phyloP scores from a whole-genome alignment of 2,329 filamentous ascomycete species.

The Orbilia oligospora region DNA sequence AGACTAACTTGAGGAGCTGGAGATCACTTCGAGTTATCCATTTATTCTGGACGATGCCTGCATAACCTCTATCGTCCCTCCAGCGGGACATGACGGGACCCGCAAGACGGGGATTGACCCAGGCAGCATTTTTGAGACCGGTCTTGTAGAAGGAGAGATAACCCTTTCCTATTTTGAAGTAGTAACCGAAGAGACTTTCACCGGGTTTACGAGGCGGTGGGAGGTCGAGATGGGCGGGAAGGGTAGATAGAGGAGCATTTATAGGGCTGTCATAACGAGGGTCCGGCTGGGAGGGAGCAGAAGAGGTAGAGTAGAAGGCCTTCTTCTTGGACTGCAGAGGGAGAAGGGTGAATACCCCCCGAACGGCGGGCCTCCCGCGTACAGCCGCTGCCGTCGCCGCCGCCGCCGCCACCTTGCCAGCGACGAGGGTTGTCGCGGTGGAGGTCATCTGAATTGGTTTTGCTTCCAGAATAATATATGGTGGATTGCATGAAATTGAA shows the following conservation, averaged over 20 bases:
- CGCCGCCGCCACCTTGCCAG: not conserved
- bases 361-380: constrained; percentile 13
- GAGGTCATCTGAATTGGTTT: constrained; percentile 28
- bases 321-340: not conserved
- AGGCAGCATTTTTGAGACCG: constrained; percentile 80
- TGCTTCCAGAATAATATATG: not conserved
- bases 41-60: constrained; percentile 65
- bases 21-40: constrained; percentile 66
- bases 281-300: constrained; percentile 5
- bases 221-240: constrained; percentile 78
- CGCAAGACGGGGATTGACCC: constrained; percentile 70
- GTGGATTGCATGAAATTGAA: no score
- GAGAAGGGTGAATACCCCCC: not conserved
- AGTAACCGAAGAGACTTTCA: constrained; percentile 71
- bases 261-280: constrained; percentile 65
- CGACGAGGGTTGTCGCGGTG: constrained; percentile 11
- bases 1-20: constrained; percentile 62
- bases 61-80: constrained; percentile 66
- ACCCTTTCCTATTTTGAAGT: constrained; percentile 77
- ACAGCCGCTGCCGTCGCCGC: constrained; percentile 26
- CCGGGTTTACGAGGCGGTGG: constrained; percentile 71
- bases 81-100: constrained; percentile 71
- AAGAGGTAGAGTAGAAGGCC: constrained; percentile 16
- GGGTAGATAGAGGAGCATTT: constrained; percentile 81
- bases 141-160: constrained; percentile 90